Conservation (phyloP, 129 eudicot genomes). For the Flaveria sonorensis region DNA sequence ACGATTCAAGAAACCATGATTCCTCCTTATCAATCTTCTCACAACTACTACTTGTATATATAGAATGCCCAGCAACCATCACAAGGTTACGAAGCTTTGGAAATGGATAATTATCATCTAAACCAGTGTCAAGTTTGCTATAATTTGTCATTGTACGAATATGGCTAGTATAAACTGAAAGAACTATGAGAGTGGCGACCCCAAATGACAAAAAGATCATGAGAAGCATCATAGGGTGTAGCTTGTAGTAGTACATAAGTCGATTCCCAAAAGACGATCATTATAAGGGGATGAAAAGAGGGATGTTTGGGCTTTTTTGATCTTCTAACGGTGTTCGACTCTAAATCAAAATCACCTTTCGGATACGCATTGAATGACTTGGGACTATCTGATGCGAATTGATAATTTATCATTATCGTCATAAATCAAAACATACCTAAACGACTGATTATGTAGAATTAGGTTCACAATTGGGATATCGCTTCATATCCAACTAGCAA, state of each 20-base stretch:
- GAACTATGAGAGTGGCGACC: conserved; percentile 35
- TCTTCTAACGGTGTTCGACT: conserved; percentile 61
- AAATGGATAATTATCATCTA: conserved; percentile 51
- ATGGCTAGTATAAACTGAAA: not conserved
- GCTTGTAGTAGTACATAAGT: conserved; percentile 57
- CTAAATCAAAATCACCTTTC: conserved; percentile 65
- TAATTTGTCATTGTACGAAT: conserved; percentile 37
- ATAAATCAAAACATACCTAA: conserved; percentile 36
- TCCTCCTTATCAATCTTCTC: conserved; percentile 88
- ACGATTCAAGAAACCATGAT: conserved; percentile 89
- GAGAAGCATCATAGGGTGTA: conserved; percentile 64
- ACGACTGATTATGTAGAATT: not conserved
- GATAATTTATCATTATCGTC: conserved; percentile 63
- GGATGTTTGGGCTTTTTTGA: conserved; percentile 54
- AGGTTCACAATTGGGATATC: conserved; percentile 18
- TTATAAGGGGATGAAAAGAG: conserved; percentile 44
- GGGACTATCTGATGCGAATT: conserved; percentile 65
- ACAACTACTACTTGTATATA: conserved; percentile 88
- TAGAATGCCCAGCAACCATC: conserved; percentile 99
- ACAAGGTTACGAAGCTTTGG: conserved; percentile 75
- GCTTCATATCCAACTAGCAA: conserved; percentile 7
- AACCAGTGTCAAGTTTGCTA: conserved; percentile 30
- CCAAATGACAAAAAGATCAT: conserved; percentile 58
- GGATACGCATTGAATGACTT: conserved; percentile 83
- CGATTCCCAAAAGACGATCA: conserved; percentile 56